A percentile compares a stretch with the other conserved stretches of the same genome.
Evolutionary conservation across 1,139 yeast species (phyloP).

Genomic region (Sporopachydermia cereana): DNA sequence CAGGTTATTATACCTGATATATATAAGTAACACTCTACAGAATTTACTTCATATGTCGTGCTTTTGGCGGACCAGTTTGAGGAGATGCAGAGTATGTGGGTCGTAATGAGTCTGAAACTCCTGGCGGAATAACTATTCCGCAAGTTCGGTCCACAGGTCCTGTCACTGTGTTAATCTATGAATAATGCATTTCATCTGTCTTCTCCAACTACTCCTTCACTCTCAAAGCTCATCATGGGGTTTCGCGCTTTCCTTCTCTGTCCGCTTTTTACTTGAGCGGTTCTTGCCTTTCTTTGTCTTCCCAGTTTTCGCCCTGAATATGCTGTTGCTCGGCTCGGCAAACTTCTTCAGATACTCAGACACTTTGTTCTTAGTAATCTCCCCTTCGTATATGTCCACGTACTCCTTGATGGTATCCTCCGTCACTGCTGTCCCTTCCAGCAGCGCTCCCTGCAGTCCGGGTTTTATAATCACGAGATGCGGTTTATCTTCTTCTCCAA

Average conservation of each 20-base stretch:
- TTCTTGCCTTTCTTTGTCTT: background rate
- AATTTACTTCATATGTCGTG: too few species aligned
- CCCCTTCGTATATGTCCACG: slow-evolving; percentile 20
- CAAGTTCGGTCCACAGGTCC: too few species aligned
- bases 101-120: too few species aligned
- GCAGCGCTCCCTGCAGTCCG: slow-evolving; percentile 16
- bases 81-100: too few species aligned
- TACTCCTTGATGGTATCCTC: slow-evolving; percentile 10
- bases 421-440: slow-evolving; percentile 19
- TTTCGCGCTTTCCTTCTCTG: slow-evolving; percentile 8
- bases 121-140: too few species aligned
- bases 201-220: background rate
- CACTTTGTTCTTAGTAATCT: slow-evolving; percentile 21
- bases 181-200: too few species aligned
- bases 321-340: slow-evolving; percentile 13
- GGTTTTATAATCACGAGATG: slow-evolving; percentile 14
- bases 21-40: too few species aligned
- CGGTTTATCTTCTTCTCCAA: slow-evolving; percentile 17
- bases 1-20: too few species aligned
- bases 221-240: slow-evolving; percentile 7
- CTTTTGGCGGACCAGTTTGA: too few species aligned
- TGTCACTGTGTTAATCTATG: too few species aligned
- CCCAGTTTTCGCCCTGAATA: slow-evolving; percentile 9
- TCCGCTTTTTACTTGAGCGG: background rate
- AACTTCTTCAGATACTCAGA: slow-evolving; percentile 19